Conservation (phyloP, 192 early-diverging fungal species). For the Coemansia sp. region DNA sequence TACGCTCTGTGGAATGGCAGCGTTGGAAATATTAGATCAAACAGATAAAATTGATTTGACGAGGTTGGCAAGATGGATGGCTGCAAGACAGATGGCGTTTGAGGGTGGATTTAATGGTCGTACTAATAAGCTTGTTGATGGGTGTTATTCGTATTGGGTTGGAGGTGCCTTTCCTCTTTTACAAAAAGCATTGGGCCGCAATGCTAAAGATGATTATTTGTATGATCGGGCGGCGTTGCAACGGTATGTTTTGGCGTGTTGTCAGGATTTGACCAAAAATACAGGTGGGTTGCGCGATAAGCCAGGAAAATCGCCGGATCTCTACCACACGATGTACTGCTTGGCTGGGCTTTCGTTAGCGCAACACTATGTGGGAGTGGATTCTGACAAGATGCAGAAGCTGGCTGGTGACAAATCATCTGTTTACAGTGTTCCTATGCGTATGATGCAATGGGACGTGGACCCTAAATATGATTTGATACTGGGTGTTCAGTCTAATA, state of each 20-base stretch:
- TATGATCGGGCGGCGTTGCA: slow-evolving; percentile 67
- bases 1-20: slow-evolving; percentile 88
- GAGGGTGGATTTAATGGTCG: slow-evolving; percentile 97
- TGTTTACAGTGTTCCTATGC: slow-evolving; percentile 37
- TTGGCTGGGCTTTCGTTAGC: slow-evolving; percentile 81
- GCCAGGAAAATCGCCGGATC: slow-evolving; percentile 85
- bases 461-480: slow-evolving; percentile 12
- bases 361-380: slow-evolving; percentile 69
- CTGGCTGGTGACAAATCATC: slow-evolving; percentile 20
- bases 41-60: slow-evolving; percentile 66
- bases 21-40: slow-evolving; percentile 72
- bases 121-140: slow-evolving; percentile 97
- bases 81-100: slow-evolving; percentile 75
- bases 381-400: slow-evolving; percentile 10
- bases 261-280: slow-evolving; percentile 58
- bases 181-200: slow-evolving; percentile 58
- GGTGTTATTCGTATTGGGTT: slow-evolving; percentile 97
- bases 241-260: slow-evolving; percentile 85
- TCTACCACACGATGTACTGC: slow-evolving; percentile 95
- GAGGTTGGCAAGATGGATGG: slow-evolving; percentile 69
- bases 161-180: slow-evolving; percentile 75
- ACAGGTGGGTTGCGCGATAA: slow-evolving; percentile 89
- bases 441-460: slow-evolving; percentile 52
- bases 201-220: slow-evolving; percentile 41
- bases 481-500: slow-evolving; percentile 28